Evolutionary conservation across 306 rosid genomes (phyloP).

Genomic region (Quercus robur): DNA sequence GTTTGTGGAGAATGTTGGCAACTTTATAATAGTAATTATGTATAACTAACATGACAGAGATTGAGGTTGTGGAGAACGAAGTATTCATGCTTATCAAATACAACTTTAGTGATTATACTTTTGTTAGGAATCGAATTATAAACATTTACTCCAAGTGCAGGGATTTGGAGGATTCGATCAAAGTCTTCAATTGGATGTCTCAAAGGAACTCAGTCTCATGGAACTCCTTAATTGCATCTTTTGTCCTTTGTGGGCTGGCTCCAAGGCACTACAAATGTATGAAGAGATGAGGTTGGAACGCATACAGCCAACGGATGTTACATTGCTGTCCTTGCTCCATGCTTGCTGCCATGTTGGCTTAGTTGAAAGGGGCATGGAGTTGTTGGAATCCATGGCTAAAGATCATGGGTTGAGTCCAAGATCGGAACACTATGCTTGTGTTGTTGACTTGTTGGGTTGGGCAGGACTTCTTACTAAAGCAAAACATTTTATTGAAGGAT

Average conservation of each 20-base stretch:
- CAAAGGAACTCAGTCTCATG: conserved; percentile 67
- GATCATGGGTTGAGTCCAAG: conserved; percentile 34
- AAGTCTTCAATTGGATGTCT: conserved; percentile 50
- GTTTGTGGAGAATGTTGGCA: no score
- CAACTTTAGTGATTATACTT: conserved; percentile 55
- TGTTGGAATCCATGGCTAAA: conserved; percentile 62
- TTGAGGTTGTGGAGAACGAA: no score
- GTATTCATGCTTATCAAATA: not conserved
- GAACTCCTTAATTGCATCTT: conserved; percentile 89
- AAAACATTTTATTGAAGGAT: no score
- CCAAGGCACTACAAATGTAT: conserved; percentile 56
- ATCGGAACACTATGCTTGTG: no score
- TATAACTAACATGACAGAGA: no score
- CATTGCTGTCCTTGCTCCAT: conserved; percentile 82
- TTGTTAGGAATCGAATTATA: conserved; percentile 75
- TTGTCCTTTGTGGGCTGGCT: conserved; percentile 75
- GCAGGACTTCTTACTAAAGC: no score
- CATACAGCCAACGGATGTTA: conserved; percentile 53
- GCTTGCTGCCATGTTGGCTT: conserved; percentile 90
- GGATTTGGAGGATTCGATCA: conserved; percentile 52
- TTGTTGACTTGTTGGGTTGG: no score
- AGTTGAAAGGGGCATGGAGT: conserved; percentile 72
- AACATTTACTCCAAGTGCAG: conserved; percentile 94
- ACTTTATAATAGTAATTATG: no score
- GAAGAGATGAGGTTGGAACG: conserved; percentile 60